These are phyloP conservation scores for Ilyonectria mors-panacis DNA, from an alignment of 2,329 filamentous ascomycete genomes.

Conservation along the genomic window DNA sequence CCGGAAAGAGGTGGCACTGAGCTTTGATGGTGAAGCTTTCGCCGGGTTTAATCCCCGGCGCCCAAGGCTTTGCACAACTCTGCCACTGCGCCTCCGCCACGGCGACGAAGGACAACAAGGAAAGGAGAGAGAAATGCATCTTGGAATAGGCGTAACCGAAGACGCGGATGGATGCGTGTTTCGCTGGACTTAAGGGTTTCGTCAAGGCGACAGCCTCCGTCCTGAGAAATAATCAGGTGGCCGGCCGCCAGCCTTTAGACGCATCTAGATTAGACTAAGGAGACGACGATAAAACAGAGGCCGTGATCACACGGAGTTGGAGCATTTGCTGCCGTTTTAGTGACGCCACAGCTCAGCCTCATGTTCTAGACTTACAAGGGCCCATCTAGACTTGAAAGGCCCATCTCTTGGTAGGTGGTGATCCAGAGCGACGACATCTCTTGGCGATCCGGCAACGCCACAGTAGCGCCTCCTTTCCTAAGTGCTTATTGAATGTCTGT, in stretches of 20 bases:
- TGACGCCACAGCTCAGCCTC: conserved; percentile 2
- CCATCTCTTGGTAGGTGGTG: background rate
- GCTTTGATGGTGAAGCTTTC: conserved; percentile 15
- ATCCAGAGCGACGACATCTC: background rate
- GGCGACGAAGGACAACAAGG: background rate
- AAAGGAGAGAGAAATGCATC: conserved; percentile 13
- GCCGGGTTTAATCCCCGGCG: background rate
- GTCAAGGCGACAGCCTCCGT: background rate
- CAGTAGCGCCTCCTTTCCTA: background rate
- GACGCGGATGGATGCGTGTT: background rate
- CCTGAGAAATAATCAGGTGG: background rate
- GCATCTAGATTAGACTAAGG: background rate
- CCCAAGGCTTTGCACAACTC: conserved; percentile 26
- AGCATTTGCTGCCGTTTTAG: conserved; percentile 10
- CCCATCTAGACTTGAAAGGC: background rate
- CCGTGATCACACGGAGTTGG: conserved; percentile 19
- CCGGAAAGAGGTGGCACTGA: conserved; percentile 22
- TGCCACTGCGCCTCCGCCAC: conserved; percentile 17
- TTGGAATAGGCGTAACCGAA: conserved; percentile 1
- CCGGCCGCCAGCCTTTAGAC: background rate
- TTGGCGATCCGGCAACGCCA: conserved; percentile 4
- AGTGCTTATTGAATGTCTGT: background rate
- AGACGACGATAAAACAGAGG: background rate
- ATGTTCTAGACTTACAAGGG: background rate
- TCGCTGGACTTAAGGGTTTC: background rate